Evolutionary conservation across 768 basidiomycete species (phyloP), one percentile per base, ranked within the genome.

Genomic region (Leucocoprinus leucothites): DNA sequence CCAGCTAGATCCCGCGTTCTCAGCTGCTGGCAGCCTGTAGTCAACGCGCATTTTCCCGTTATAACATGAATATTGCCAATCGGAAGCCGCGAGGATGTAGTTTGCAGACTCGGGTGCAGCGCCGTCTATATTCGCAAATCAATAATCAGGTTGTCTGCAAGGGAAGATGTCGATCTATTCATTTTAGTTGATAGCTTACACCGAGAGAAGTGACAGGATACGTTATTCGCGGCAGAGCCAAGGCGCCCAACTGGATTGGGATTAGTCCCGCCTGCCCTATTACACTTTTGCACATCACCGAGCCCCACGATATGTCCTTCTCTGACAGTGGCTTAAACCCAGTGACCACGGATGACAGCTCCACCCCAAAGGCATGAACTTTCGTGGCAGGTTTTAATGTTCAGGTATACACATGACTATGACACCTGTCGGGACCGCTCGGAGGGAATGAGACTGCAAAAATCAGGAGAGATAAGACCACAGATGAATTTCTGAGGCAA

Each of bases 141-240:
- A n/a, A n/a, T n/a, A n/a, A n/a, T n/a, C n/a, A n/a, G n/a, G n/a
- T n/a, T n/a, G n/a, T n/a, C n/a, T n/a, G n/a, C n/a, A n/a, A n/a
- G n/a, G n/a, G n/a, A n/a, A n/a, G n/a, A n/a, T 31, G 11, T 31
- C 31, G 11, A 31, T 31, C 11, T 11, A 31, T 38, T 38, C 16
- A 38, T 13, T 38, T n/a, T n/a, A n/a, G 38, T 38, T 38, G 9
- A 38, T 11, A 38, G 3, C 38, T 38, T 38, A 11, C 9, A 38
- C 14, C 3, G 16, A n/a, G 38, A 38, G n/a, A n/a, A n/a, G 38
- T 38, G 3, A 19, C 24, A 43, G 25, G 13, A 53, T 44, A 56
- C 41, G 40, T 49, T 35, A 42, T 56, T 43, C 38, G 48, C 54
- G 48, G 47, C 38, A 56, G 28, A 42, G 19, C 25, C 41, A 24